phyloP scores from a whole-genome alignment of 2,329 filamentous ascomycete species.

The Colletotrichum filicis region DNA sequence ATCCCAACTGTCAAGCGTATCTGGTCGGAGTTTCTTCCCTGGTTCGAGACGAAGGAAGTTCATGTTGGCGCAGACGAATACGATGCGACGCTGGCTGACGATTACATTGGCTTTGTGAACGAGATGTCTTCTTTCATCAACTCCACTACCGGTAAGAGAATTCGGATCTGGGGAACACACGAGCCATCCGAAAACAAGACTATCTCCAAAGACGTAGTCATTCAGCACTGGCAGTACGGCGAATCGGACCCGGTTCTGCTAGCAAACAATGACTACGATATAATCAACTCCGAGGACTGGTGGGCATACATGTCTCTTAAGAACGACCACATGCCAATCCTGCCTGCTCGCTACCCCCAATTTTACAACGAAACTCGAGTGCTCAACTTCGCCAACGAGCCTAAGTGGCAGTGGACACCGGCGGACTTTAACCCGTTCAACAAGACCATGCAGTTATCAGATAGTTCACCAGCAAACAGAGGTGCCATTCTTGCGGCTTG shows the following conservation, averaged over 20 bases:
- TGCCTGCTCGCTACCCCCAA: conserved; percentile 57
- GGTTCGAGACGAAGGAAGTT: conserved; percentile 64
- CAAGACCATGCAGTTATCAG: conserved; percentile 48
- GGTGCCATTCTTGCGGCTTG: conserved; percentile 56
- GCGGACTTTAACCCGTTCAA: conserved; percentile 56
- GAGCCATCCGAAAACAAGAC: conserved; percentile 52
- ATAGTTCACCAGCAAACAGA: conserved; percentile 41
- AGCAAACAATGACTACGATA: conserved; percentile 46
- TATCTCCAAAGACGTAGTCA: conserved; percentile 51
- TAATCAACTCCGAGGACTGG: conserved; percentile 61
- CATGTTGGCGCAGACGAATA: conserved; percentile 68
- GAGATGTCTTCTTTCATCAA: conserved; percentile 57
- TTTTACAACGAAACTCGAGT: conserved; percentile 57
- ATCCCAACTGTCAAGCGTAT: conserved; percentile 60
- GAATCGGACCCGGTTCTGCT: conserved; percentile 56
- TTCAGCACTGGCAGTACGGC: conserved; percentile 54
- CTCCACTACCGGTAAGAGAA: conserved; percentile 49
- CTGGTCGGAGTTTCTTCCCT: conserved; percentile 63
- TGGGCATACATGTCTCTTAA: conserved; percentile 67
- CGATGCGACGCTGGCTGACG: conserved; percentile 50
- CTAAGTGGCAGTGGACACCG: conserved; percentile 58
- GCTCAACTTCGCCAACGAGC: conserved; percentile 54
- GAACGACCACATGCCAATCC: conserved; percentile 59
- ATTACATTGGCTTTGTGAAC: conserved; percentile 63
- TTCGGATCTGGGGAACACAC: conserved; percentile 63